Percentiles rank a stretch among this genome's conserved stretches.
Evolutionary conservation across 78 protist species (phyloP).

Genomic region (Isochrysis galbana): DNA sequence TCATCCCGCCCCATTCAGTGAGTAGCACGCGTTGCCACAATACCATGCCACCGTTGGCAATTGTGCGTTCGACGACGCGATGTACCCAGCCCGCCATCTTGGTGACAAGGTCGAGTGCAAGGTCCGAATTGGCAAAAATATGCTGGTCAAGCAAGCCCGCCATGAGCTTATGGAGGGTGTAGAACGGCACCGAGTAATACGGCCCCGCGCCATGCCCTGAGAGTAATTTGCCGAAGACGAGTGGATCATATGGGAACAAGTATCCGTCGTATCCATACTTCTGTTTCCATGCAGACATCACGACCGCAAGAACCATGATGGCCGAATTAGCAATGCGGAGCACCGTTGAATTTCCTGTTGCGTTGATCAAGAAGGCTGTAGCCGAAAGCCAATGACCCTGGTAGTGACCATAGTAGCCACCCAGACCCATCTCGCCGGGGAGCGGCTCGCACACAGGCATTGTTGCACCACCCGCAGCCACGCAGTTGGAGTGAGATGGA

Average conservation of each 20-base stretch:
- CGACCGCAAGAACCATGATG: background rate
- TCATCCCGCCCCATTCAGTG: slow-evolving; percentile 5
- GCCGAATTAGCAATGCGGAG: background rate
- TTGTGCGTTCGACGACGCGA: no score
- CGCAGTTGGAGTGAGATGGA: background rate
- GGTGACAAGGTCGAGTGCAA: background rate
- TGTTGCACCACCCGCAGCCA: background rate
- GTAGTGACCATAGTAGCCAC: slow-evolving; percentile 22
- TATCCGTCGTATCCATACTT: background rate
- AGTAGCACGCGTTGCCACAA: background rate
- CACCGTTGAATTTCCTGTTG: background rate
- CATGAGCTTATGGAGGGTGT: slow-evolving; percentile 24
- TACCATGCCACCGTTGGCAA: background rate
- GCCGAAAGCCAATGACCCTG: background rate
- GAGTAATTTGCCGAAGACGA: background rate
- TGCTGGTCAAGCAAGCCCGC: background rate
- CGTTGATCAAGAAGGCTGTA: background rate
- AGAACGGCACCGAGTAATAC: background rate
- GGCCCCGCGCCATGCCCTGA: background rate
- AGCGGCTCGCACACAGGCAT: background rate
- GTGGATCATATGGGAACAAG: background rate
- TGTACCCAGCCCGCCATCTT: background rate
- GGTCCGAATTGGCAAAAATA: background rate
- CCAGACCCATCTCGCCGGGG: background rate
- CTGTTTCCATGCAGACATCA: background rate